phyloP scores from a whole-genome alignment of 176 grass and related monocot species.

The Oryza punctata region DNA sequence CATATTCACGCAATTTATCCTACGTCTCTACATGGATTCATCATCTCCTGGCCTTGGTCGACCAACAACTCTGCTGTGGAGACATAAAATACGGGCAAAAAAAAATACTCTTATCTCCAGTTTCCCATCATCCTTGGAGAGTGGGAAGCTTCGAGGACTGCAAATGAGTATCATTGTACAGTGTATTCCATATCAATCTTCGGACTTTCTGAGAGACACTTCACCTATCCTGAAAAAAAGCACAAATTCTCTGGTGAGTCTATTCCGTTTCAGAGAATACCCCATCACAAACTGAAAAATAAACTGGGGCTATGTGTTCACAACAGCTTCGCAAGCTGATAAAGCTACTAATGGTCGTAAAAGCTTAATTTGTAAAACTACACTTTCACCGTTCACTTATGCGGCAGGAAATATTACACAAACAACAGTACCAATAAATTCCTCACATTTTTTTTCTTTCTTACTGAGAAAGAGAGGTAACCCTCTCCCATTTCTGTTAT shows the following conservation, averaged over 20 bases:
- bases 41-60: background rate
- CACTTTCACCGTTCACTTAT: background rate
- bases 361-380: background rate
- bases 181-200: background rate
- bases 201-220: background rate
- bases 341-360: constrained; percentile 8
- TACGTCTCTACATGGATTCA: background rate
- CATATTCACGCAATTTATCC: background rate
- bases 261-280: constrained; percentile 4
- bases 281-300: background rate
- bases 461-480: too few relatives aligned
- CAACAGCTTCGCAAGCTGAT: background rate
- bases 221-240: constrained; percentile 40
- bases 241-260: background rate
- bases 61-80: background rate
- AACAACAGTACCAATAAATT: background rate
- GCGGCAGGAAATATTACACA: background rate
- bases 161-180: background rate
- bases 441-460: too few relatives aligned
- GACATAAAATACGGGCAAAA: background rate
- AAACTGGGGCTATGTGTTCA: background rate
- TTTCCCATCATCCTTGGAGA: background rate
- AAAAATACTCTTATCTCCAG: constrained; percentile 8
- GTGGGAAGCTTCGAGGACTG: background rate
- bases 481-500: too few relatives aligned